Percentiles rank a stretch among this genome's conserved stretches.
Conservation (phyloP, 495 filamentous ascomycete genomes). For the Neurospora discreta region DNA sequence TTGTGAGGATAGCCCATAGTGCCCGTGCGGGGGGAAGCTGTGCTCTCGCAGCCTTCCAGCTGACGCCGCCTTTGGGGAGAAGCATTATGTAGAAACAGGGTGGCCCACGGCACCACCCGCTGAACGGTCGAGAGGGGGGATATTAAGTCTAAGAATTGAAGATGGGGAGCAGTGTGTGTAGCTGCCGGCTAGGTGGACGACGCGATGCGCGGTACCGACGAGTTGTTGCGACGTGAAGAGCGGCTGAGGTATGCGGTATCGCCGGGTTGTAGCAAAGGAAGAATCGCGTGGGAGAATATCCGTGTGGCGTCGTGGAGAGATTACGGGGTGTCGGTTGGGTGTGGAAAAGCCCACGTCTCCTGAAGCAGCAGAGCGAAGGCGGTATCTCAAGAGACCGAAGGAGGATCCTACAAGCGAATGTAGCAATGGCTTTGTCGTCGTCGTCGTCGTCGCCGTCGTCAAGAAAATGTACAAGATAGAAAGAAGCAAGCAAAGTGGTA, state of each 20-base stretch:
- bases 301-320: not conserved
- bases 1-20: constrained; percentile 62
- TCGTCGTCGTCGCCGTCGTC: not conserved
- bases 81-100: constrained; percentile 36
- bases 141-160: not conserved
- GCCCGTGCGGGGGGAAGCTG: constrained; percentile 74
- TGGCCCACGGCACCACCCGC: constrained; percentile 27
- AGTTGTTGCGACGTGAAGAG: not conserved
- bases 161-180: not conserved
- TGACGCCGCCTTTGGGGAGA: constrained; percentile 79
- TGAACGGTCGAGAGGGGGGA: constrained; percentile 1
- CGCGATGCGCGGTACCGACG: not conserved
- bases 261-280: not conserved
- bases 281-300: not conserved
- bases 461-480: not conserved
- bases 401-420: not conserved
- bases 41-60: constrained; percentile 81
- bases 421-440: not conserved
- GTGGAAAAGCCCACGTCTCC: not conserved
- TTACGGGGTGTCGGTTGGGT: not conserved
- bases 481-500: not conserved
- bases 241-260: not conserved
- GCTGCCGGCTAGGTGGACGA: not conserved
- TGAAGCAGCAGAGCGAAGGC: not conserved
- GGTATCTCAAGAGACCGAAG: not conserved